Evolutionary conservation across 192 early-diverging fungal species (phyloP).

Genomic region (Mortierella alpina): DNA sequence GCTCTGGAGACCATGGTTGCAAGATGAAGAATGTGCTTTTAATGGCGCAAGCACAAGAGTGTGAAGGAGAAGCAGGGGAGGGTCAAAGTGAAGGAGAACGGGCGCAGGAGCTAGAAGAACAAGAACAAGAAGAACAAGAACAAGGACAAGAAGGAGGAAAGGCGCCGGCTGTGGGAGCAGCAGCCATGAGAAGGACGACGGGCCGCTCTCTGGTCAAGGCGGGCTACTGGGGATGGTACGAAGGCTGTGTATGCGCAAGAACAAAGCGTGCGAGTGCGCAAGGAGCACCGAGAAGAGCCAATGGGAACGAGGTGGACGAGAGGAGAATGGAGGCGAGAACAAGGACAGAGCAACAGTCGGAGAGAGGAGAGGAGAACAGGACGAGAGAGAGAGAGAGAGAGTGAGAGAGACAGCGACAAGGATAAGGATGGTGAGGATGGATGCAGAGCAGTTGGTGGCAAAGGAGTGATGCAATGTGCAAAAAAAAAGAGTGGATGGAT

Average conservation of each 20-base stretch:
- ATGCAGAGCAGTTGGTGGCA: not conserved
- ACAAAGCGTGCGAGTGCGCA: not conserved
- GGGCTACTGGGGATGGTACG: no score
- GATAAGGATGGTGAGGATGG: not conserved
- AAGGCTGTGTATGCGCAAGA: no score
- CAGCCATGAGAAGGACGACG: no score
- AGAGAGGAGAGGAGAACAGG: not conserved
- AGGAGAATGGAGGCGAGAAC: not conserved
- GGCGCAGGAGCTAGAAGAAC: not conserved
- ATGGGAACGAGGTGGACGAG: not conserved
- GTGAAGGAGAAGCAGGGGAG: not conserved
- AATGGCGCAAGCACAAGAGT: not conserved
- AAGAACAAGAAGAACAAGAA: not conserved
- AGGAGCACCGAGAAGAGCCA: not conserved
- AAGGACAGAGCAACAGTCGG: not conserved
- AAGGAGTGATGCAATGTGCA: no score
- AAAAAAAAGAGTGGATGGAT: not conserved
- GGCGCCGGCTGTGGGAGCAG: constrained; percentile 5
- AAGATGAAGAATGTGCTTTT: not conserved
- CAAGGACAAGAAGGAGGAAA: not conserved
- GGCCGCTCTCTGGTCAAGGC: no score
- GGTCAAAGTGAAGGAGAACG: not conserved
- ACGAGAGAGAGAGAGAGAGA: not conserved
- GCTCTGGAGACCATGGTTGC: constrained; percentile 21
- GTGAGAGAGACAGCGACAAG: constrained; percentile 2